These are phyloP conservation scores for Polysphondylium violaceum DNA, from an alignment of 78 protist species.

Conservation along the genomic window DNA sequence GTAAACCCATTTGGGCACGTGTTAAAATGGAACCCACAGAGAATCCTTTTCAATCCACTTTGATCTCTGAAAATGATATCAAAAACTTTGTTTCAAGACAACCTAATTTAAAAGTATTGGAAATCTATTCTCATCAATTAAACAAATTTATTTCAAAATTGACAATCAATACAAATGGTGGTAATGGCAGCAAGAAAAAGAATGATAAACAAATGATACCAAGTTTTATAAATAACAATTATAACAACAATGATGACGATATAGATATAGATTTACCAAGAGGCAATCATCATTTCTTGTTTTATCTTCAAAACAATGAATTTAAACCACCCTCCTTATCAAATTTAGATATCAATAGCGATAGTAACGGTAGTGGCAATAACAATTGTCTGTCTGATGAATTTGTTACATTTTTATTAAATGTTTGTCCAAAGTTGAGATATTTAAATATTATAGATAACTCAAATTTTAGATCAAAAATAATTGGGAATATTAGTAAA, in stretches of 20 bases:
- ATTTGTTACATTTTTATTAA: constrained; percentile 7
- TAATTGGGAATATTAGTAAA: constrained; percentile 25
- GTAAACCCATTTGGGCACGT: constrained; percentile 71
- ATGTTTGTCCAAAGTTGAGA: constrained; percentile 17
- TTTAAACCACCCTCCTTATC: background rate
- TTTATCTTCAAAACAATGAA: constrained; percentile 25
- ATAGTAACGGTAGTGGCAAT: background rate
- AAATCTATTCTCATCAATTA: constrained; percentile 26
- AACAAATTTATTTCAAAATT: constrained; percentile 37
- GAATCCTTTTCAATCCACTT: constrained; percentile 21
- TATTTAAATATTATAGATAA: constrained; percentile 36
- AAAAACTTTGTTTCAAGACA: constrained; percentile 28
- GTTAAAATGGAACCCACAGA: constrained; percentile 15
- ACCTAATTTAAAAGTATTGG: constrained; percentile 49
- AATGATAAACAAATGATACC: background rate
- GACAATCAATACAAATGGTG: background rate
- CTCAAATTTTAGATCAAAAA: constrained; percentile 12
- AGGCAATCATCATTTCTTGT: too few relatives aligned
- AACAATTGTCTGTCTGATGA: constrained; percentile 43
- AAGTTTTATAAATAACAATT: background rate
- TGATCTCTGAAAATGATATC: constrained; percentile 32
- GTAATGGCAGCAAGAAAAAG: background rate
- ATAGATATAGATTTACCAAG: constrained; percentile 13
- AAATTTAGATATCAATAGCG: background rate
- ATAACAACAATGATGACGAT: background rate